Evolutionary conservation across 1,284 basidiomycete genomes (phyloP).

Genomic region (Wallemia mellicola): DNA sequence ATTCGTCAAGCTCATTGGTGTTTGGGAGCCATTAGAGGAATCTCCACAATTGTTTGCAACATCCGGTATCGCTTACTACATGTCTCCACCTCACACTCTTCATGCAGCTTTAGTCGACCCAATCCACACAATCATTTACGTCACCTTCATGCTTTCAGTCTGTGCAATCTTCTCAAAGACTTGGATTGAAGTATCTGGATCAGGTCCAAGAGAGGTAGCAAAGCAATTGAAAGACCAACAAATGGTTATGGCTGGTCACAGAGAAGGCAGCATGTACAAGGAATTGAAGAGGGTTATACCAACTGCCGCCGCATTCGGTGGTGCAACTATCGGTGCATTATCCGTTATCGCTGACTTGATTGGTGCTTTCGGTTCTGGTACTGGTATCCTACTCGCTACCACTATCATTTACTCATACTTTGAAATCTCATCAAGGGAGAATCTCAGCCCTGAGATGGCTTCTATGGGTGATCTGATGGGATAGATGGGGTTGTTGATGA

Average conservation of each 20-base stretch:
- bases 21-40: conserved; percentile 92
- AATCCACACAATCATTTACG: conserved; percentile 72
- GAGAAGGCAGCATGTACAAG: conserved; percentile 95
- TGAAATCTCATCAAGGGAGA: conserved; percentile 22
- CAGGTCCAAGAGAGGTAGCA: conserved; percentile 77
- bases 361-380: conserved; percentile 85
- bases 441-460: conserved; percentile 18
- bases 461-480: conserved; percentile 17
- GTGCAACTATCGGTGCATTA: conserved; percentile 72
- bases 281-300: conserved; percentile 93
- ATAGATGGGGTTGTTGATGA: background rate
- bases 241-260: conserved; percentile 95
- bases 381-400: conserved; percentile 90
- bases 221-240: conserved; percentile 97
- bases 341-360: conserved; percentile 88
- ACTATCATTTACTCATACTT: conserved; percentile 62
- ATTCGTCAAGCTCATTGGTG: conserved; percentile 62
- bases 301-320: conserved; percentile 86
- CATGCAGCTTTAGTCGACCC: conserved; percentile 65
- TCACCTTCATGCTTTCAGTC: conserved; percentile 69
- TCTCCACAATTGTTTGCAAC: conserved; percentile 68
- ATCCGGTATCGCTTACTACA: conserved; percentile 89
- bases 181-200: conserved; percentile 95
- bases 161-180: conserved; percentile 97
- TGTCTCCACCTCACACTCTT: conserved; percentile 79